Base-by-base conservation (phyloP, 2,329 filamentous ascomycete genomes). In the Botrytis cinerea region DNA sequence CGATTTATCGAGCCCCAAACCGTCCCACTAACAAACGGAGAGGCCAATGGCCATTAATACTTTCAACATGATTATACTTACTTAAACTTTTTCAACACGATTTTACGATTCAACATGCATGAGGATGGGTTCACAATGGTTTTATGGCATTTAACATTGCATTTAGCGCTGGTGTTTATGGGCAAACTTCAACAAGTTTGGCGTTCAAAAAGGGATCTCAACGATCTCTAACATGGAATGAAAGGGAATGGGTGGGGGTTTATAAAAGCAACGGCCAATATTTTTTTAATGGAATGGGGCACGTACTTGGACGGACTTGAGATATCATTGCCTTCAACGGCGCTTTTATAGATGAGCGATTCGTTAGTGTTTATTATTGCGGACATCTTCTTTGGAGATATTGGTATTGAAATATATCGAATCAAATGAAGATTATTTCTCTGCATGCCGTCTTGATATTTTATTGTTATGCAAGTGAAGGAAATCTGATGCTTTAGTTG, bases 151-250 rank as follows among this genome's bases (percentile, higher is more conserved):
- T 78, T 77, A 74, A 75, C 72, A 74, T 77, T 80, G 78, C 79
- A 81, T 80, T 75, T 80, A 80, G 79, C 78, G 77, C 71, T 75
- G 78, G 79, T 79, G 78, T 79, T 78, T 73, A 35, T 38, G 78
- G 77, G 73, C 75, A 78, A 79, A 80, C 76, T 81, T 81, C 80
- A 81, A 81, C 79, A 81, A 76, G 79, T 80, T 79, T 78, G 77
- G 79, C 77, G 79, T 81, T 79, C 64, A 73, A 74, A 75, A 76
- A 67, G 66, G 78, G 78, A 78, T 80, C 77, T 79, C 77, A 80
- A 79, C 77, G 77, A 80, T 79, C 77, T 61, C 51, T 32, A 57
- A 57, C 4, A 57, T 54, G 51, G 51, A 57, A 57, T 57, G 48
- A 59, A 60, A 43, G 51, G 43, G 59, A 40, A 59, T 45, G 70